phyloP scores from a whole-genome alignment of 129 eudicot species.

The Lactuca sativa region DNA sequence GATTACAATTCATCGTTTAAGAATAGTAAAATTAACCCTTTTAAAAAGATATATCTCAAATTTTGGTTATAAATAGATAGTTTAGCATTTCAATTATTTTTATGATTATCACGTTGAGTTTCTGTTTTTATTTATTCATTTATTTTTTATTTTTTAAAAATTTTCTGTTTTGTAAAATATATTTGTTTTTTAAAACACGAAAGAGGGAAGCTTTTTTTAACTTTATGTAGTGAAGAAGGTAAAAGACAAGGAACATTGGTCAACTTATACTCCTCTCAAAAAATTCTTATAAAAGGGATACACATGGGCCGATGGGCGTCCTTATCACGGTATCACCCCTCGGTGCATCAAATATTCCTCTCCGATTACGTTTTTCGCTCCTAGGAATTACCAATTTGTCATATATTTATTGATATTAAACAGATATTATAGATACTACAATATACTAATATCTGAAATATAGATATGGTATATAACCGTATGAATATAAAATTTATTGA shows the following conservation, averaged over 20 bases:
- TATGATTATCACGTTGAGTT: too few relatives aligned
- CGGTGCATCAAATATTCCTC: constrained; percentile 32
- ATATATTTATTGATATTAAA: background rate
- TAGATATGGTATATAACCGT: too few relatives aligned
- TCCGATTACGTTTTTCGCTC: constrained; percentile 31
- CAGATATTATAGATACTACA: too few relatives aligned
- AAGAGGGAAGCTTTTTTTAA: constrained; percentile 4
- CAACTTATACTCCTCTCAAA: constrained; percentile 29
- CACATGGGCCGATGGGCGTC: constrained; percentile 29
- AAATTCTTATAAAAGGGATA: constrained; percentile 25
- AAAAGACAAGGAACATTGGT: constrained; percentile 29
- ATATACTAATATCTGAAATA: too few relatives aligned
- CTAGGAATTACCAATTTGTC: constrained; percentile 17
- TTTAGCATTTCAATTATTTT: too few relatives aligned
- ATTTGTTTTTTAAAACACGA: constrained; percentile 6
- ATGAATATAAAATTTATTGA: too few relatives aligned
- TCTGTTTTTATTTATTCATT: too few relatives aligned
- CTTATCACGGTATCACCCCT: constrained; percentile 26
- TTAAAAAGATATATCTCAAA: too few relatives aligned
- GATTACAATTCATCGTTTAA: too few relatives aligned
- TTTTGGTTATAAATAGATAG: too few relatives aligned
- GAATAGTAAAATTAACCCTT: too few relatives aligned
- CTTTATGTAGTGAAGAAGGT: constrained; percentile 7
- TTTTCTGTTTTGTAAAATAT: background rate
- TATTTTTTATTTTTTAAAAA: too few relatives aligned